Evolutionary conservation across 2,329 filamentous ascomycete species (phyloP).

Genomic region (Colletotrichum siamense): DNA sequence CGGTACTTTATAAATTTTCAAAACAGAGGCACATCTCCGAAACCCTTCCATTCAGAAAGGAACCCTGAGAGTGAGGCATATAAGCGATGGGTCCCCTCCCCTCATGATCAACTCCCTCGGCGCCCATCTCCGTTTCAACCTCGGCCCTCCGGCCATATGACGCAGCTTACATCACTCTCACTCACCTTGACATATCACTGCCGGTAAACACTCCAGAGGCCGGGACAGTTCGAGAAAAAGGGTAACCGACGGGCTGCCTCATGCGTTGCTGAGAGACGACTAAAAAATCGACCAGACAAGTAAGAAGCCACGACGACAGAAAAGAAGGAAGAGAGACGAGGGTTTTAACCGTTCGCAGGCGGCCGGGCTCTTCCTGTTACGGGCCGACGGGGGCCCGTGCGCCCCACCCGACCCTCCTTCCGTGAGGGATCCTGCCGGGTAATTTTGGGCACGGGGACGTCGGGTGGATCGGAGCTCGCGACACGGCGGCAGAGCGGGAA

Average conservation of each 20-base stretch:
- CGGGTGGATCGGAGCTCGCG: not conserved
- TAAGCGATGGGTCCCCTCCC: not conserved
- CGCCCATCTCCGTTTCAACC: not conserved
- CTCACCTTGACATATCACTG: not conserved
- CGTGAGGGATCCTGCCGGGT: slow-evolving; percentile 23
- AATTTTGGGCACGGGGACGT: slow-evolving; percentile 21
- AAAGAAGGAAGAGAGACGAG: not conserved
- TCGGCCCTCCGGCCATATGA: not conserved
- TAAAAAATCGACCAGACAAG: not conserved
- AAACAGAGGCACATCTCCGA: not conserved
- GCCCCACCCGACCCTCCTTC: slow-evolving; percentile 15
- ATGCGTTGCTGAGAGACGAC: not conserved
- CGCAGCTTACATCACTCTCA: not conserved
- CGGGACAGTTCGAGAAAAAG: not conserved
- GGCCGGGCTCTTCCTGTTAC: slow-evolving; percentile 10
- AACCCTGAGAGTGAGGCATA: not conserved
- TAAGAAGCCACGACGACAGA: not conserved
- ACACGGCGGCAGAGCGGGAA: not conserved
- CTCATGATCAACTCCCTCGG: no score
- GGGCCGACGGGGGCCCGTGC: slow-evolving; percentile 20
- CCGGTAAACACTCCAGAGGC: not conserved
- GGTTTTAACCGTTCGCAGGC: slow-evolving; percentile 15
- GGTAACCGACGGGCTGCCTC: no score
- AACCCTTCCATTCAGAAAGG: not conserved
- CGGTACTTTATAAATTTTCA: not conserved